Base-by-base conservation (phyloP, 2,329 filamentous ascomycete species). In the Colletotrichum sublineola region DNA sequence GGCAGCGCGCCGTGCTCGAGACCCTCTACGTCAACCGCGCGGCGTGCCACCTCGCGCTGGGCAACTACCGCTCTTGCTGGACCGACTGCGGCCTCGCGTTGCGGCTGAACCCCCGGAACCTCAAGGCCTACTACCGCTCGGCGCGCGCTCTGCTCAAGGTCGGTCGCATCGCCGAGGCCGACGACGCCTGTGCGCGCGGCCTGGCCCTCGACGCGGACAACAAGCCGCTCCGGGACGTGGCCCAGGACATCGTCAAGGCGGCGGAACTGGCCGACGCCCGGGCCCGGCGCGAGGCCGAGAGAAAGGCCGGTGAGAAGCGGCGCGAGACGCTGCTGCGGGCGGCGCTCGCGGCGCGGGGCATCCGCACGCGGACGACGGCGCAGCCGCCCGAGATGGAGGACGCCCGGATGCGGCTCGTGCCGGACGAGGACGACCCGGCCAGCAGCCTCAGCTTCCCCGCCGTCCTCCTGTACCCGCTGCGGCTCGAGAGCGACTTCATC, bases 111-210 rank as follows among this genome's bases (percentile, higher is more conserved):
- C 88, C 91, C 3, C 81, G 81, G 63, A 98, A 97, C 81, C 81
- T 97, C 78, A 99, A 99, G 84, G 96, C 96, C 1, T 94, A 92
- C 83, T 99, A 97, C 83, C 93, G 96, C 74, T 95, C 93, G 67
- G 90, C 93, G 2, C 87, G 88, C 72, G 96, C 96, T 5, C 88
- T 97, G 68, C 85, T 97, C 36, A 90, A 92, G 1, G 89, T 98
- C 20, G 92, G 93, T 80, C 94, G 94, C 78, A 85, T 97, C 68
- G 81, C 84, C 31, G 95, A 98, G 83, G 95, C 96, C 2, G 88
- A 92, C 75, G 94, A 97, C 80, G 91, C 94, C 5, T 95, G 93
- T 78, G 84, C 88, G 5, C 88, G 90, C 6, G 96, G 95, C 0
- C 85, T 98, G 2, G 85, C 86, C 2, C 81, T 96, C n/a, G 95